Base-by-base conservation (phyloP, 108 stramenopile genomes). In the Nitzschia sp. region DNA sequence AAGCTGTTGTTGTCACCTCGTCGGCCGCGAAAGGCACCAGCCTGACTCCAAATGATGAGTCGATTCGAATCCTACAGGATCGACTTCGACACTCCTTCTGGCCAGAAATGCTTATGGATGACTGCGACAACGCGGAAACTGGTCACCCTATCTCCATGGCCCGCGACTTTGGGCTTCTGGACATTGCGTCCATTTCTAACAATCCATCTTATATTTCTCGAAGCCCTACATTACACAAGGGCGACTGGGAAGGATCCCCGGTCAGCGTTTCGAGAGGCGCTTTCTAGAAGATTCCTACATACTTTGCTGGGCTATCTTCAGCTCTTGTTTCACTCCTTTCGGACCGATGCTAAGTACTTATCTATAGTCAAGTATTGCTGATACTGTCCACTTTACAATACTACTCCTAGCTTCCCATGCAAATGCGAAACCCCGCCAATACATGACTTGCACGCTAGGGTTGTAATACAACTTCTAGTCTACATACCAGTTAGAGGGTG, bases 101-200 rank as follows among this genome's bases (percentile, higher is more conserved):
- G 75, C 85, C 85, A 0, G 81, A 85, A 35, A 76, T 85, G 72
- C 45, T 85, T 13, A 46, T 85, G 66, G 80, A 85, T 59, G 79
- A 80, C 29, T 54, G 54, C 24, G 73, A 62, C 24, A 48, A 46
- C 46, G 69, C 56, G 17, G 76, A 78, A 18, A 32, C 49, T 32
- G 70, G 70, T 1, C 85, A 85, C 72, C 85, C 85, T 6, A 79
- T 85, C 35, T 59, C 71, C 26, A 67, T 85, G 67, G 85, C 85
- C 1, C 66, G 74, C 30, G 68, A 79, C 25, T 74, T 54, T 49
- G 85, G 85, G 1, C 58, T 85, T 0, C 48, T 85, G 31, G 71
- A 85, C 59, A 48, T 78, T 32, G 36, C 74, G 24, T 51, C 33
- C 24, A 59, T 66, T 19, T 65, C 64, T 24, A 30, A 53, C 45